phyloP scores from a whole-genome alignment of 129 eudicot species.

The Pulicaria dysenterica region DNA sequence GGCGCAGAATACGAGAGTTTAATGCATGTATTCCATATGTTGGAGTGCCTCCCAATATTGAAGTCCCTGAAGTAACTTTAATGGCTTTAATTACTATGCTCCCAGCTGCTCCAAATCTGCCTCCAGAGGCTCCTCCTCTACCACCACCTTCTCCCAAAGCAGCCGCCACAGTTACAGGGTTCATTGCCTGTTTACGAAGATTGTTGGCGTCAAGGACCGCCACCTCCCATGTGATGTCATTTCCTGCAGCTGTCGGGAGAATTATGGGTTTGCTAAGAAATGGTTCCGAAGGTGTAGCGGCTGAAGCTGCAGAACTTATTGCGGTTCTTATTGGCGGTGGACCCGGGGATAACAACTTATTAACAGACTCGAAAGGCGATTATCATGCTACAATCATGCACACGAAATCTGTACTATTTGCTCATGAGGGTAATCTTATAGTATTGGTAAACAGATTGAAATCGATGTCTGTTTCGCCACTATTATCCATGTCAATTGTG shows the following conservation, averaged over 20 bases:
- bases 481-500: slow-evolving; percentile 85
- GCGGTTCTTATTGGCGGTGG: slow-evolving; percentile 98
- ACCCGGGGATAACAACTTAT: slow-evolving; percentile 65
- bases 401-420: slow-evolving; percentile 82
- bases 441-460: slow-evolving; percentile 86
- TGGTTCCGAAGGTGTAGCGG: slow-evolving; percentile 92
- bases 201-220: slow-evolving; percentile 83
- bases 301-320: slow-evolving; percentile 84
- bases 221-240: slow-evolving; percentile 92
- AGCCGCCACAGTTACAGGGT: slow-evolving; percentile 94
- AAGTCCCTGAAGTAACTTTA: slow-evolving; percentile 97
- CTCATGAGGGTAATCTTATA: slow-evolving; percentile 69
- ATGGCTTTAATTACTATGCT: slow-evolving; percentile 98
- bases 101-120: slow-evolving; percentile 91
- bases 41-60: slow-evolving; percentile 82
- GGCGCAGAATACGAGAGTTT: slow-evolving; percentile 97
- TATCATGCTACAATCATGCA: slow-evolving; percentile 95
- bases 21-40: slow-evolving; percentile 85
- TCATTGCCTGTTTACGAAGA: slow-evolving; percentile 82
- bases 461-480: slow-evolving; percentile 89
- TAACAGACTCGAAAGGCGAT: slow-evolving; percentile 87
- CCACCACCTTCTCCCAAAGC: slow-evolving; percentile 99
- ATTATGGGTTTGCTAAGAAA: slow-evolving; percentile 95
- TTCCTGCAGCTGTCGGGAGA: slow-evolving; percentile 98
- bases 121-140: slow-evolving; percentile 87